These are phyloP conservation scores for Phytophthora boehmeriae DNA, from an alignment of 352 stramenopile genomes.

Conservation along the genomic window DNA sequence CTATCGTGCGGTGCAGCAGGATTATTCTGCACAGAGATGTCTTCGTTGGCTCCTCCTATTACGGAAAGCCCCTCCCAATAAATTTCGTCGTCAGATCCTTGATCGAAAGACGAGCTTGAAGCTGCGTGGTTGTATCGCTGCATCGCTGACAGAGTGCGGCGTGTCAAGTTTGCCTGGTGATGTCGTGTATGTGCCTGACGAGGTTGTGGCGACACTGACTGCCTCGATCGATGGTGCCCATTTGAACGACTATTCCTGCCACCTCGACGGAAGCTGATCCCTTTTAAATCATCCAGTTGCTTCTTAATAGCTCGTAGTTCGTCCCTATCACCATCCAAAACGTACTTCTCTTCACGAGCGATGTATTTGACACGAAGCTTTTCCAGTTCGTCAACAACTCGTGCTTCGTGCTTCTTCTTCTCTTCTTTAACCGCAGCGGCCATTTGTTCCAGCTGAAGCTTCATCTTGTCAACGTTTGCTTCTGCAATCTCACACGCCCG, in stretches of 20 bases:
- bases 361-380: constrained; percentile 84
- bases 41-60: constrained; percentile 10
- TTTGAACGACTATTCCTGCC: constrained; percentile 1
- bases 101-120: constrained; percentile 18
- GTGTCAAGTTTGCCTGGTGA: constrained; percentile 11
- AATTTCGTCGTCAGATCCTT: constrained; percentile 12
- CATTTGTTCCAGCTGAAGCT: constrained; percentile 65
- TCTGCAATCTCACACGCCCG: constrained; percentile 46
- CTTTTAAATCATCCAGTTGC: constrained; percentile 75
- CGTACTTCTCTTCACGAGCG: constrained; percentile 78
- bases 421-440: constrained; percentile 56
- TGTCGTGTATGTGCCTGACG: constrained; percentile 16
- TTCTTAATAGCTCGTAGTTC: constrained; percentile 84
- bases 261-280: constrained; percentile 38
- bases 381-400: constrained; percentile 71
- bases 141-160: constrained; percentile 7
- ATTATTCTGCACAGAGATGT: not conserved
- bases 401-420: constrained; percentile 72
- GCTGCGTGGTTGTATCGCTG: not conserved
- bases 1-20: not conserved
- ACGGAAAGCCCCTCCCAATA: constrained; percentile 14
- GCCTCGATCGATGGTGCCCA: constrained; percentile 11
- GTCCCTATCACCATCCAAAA: constrained; percentile 79
- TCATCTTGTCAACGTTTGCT: constrained; percentile 43
- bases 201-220: constrained; percentile 14